These are phyloP conservation scores for Saturnispora halmiae DNA, from an alignment of 805 yeast species.

Conservation along the genomic window DNA sequence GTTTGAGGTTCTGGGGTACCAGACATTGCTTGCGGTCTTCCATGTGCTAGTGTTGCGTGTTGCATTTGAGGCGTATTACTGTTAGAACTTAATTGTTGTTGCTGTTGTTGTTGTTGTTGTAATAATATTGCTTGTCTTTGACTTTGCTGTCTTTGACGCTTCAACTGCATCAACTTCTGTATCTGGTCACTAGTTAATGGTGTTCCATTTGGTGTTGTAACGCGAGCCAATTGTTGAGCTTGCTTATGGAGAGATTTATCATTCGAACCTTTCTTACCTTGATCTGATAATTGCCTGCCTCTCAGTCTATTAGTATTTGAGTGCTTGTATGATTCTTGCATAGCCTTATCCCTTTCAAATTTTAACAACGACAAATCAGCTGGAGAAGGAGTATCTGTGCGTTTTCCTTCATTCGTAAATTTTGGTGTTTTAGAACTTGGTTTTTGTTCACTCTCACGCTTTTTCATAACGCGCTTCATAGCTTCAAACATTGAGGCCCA, in stretches of 20 bases:
- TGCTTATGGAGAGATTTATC: constrained; percentile 8
- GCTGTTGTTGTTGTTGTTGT: constrained; percentile 29
- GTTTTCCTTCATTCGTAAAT: constrained; percentile 20
- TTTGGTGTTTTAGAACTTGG: constrained; percentile 38
- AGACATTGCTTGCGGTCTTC: constrained; percentile 1
- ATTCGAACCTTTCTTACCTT: constrained; percentile 10
- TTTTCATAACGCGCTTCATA: constrained; percentile 79
- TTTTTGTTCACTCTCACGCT: constrained; percentile 68
- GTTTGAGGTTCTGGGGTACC: constrained; percentile 4
- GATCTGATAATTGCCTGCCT: constrained; percentile 15
- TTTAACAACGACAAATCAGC: constrained; percentile 77
- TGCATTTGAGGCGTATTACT: background rate
- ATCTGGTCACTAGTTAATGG: constrained; percentile 54
- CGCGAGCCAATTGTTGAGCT: constrained; percentile 18
- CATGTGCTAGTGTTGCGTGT: background rate
- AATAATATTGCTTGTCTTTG: constrained; percentile 32
- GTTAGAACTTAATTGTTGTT: constrained; percentile 17
- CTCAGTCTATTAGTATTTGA: constrained; percentile 18
- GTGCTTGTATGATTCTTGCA: constrained; percentile 54
- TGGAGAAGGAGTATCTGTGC: constrained; percentile 62
- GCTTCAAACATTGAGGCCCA: constrained; percentile 99
- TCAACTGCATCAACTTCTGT: constrained; percentile 46
- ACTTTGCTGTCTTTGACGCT: constrained; percentile 35
- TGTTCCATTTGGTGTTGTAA: constrained; percentile 46
- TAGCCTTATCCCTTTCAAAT: constrained; percentile 75